A percentile compares a stretch with the other conserved stretches of the same genome.
Evolutionary conservation across 192 early-diverging fungal genomes (phyloP).

Genomic region (Podila minutissima): DNA sequence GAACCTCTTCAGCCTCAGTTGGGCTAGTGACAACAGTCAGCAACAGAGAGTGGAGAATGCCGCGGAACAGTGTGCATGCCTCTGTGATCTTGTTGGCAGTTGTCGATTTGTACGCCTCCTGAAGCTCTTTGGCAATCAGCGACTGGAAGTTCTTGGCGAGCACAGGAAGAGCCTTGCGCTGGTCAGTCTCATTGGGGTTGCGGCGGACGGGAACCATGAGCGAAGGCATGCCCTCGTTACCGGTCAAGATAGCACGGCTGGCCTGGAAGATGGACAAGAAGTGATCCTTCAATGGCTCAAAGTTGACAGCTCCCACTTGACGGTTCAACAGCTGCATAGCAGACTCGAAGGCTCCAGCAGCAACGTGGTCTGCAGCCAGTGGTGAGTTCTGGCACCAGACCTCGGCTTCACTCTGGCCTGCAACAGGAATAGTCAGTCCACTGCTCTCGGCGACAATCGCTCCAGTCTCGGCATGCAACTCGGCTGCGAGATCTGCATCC

Average conservation of each 20-base stretch:
- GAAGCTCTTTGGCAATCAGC: constrained; percentile 73
- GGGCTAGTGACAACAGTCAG: constrained; percentile 75
- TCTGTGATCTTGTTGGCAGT: constrained; percentile 86
- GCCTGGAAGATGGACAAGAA: constrained; percentile 90
- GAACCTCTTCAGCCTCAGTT: constrained; percentile 77
- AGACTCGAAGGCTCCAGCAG: constrained; percentile 93
- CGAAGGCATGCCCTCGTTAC: constrained; percentile 69
- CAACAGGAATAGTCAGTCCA: constrained; percentile 61
- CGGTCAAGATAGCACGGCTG: constrained; percentile 69
- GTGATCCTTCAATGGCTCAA: constrained; percentile 88
- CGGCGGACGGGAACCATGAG: constrained; percentile 77
- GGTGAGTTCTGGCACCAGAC: constrained; percentile 88
- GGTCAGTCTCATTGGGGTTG: constrained; percentile 62
- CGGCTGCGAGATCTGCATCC: constrained; percentile 79
- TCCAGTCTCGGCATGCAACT: constrained; percentile 72
- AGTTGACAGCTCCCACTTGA: constrained; percentile 93
- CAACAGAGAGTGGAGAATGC: constrained; percentile 80
- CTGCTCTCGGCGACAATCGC: constrained; percentile 66
- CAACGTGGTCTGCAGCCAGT: constrained; percentile 92
- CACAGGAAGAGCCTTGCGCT: constrained; percentile 68
- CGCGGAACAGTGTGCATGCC: constrained; percentile 77
- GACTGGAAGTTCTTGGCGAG: constrained; percentile 64
- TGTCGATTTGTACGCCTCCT: constrained; percentile 86
- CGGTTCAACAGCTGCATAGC: constrained; percentile 95
- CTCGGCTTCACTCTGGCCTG: constrained; percentile 76